Conservation (phyloP, 768 basidiomycete species). For the Boletus barrowsii region DNA sequence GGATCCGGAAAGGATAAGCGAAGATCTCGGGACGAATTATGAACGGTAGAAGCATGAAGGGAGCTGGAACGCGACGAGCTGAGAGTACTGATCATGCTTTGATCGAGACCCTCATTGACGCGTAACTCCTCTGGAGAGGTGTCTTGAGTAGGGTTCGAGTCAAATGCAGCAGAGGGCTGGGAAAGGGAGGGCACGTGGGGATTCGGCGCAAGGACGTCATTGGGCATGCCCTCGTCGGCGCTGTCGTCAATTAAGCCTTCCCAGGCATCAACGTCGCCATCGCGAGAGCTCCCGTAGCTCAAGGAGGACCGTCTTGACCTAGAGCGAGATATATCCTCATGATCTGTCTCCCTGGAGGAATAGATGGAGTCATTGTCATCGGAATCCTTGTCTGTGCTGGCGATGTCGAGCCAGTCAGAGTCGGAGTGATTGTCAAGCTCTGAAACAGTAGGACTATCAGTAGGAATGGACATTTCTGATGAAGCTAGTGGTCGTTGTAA, state of each 20-base stretch:
- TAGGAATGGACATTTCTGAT: constrained; percentile 31
- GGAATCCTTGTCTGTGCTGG: constrained; percentile 59
- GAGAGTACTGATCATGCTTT: constrained; percentile 79
- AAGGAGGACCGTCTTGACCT: constrained; percentile 67
- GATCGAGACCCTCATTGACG: constrained; percentile 73
- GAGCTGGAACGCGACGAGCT: constrained; percentile 70
- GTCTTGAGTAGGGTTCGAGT: constrained; percentile 28
- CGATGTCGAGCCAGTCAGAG: constrained; percentile 82
- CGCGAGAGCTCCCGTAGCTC: constrained; percentile 66
- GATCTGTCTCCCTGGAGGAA: constrained; percentile 56
- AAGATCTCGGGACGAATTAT: constrained; percentile 67
- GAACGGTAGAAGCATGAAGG: constrained; percentile 50
- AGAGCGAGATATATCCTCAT: constrained; percentile 49
- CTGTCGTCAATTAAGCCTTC: constrained; percentile 70
- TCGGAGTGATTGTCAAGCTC: constrained; percentile 70
- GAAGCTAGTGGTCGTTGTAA: constrained; percentile 21
- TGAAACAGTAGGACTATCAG: constrained; percentile 46
- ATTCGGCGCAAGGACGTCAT: constrained; percentile 21
- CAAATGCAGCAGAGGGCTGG: constrained; percentile 25
- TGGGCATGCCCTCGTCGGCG: constrained; percentile 43
- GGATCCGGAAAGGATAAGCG: constrained; percentile 83
- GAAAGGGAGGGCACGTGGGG: constrained; percentile 22
- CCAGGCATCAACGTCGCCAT: constrained; percentile 73
- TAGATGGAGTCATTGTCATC: constrained; percentile 69
- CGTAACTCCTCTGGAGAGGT: constrained; percentile 59